A percentile compares a stretch with the other conserved stretches of the same genome.
These are phyloP conservation scores for Begonia peltatifolia DNA, from an alignment of 306 rosid species.

Conservation along the genomic window DNA sequence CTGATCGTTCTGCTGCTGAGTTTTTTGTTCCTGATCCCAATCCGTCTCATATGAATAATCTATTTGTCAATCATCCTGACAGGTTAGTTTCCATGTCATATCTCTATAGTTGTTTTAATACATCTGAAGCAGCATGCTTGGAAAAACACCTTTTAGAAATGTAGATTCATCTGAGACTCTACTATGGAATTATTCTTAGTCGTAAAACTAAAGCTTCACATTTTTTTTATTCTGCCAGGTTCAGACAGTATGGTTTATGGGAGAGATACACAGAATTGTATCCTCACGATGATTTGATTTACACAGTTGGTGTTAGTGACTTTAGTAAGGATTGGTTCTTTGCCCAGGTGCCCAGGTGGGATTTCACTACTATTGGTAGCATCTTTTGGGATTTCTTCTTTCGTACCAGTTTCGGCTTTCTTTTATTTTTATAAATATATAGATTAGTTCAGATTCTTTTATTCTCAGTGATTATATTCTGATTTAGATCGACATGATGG, in stretches of 20 bases:
- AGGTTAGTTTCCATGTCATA: conserved; percentile 24
- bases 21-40: conserved; percentile 84
- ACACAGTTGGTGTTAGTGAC: conserved; percentile 73
- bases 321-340: conserved; percentile 85
- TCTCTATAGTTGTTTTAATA: neutral
- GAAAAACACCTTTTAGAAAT: too few relatives aligned
- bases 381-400: neutral
- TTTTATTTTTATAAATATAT: too few relatives aligned
- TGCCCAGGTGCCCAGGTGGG: conserved; percentile 84
- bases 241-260: conserved; percentile 90
- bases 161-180: too few relatives aligned
- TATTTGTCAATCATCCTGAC: conserved; percentile 75
- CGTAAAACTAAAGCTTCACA: neutral
- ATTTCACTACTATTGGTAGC: neutral
- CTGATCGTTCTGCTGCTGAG: conserved; percentile 85
- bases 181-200: neutral
- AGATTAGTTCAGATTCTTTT: too few relatives aligned
- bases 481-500: too few relatives aligned
- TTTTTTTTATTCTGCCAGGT: conserved; percentile 26
- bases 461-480: too few relatives aligned
- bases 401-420: neutral
- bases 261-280: conserved; percentile 65
- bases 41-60: conserved; percentile 52
- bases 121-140: neutral
- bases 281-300: conserved; percentile 61